A percentile compares a stretch with the other conserved stretches of the same genome.
These are phyloP conservation scores for Aspergillus sparsus DNA, from an alignment of 495 filamentous ascomycete species.

Conservation along the genomic window DNA sequence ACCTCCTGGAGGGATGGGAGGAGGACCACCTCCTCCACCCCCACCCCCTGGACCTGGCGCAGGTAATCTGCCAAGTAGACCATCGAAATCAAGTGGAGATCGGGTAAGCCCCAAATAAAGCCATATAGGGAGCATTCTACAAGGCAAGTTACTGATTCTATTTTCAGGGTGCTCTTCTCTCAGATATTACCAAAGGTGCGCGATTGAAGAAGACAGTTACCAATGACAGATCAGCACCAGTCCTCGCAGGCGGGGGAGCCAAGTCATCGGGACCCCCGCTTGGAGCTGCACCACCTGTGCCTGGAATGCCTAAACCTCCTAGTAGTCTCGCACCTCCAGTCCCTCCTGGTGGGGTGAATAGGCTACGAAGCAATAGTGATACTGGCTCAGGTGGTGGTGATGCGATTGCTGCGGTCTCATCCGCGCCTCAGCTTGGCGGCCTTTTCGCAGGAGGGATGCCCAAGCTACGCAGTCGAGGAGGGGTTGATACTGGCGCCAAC, in stretches of 20 bases:
- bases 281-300: slow-evolving; percentile 79
- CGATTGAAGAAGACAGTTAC: slow-evolving; percentile 83
- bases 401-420: slow-evolving; percentile 42
- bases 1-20: slow-evolving; percentile 62
- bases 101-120: slow-evolving; percentile 49
- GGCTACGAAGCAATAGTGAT: slow-evolving; percentile 84
- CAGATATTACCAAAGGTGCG: slow-evolving; percentile 83
- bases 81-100: slow-evolving; percentile 50
- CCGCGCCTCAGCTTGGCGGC: slow-evolving; percentile 81
- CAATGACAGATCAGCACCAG: slow-evolving; percentile 90
- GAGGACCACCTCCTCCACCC: slow-evolving; percentile 70
- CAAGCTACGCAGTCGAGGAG: slow-evolving; percentile 85
- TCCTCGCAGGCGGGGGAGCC: slow-evolving; percentile 57
- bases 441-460: slow-evolving; percentile 95
- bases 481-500: slow-evolving; percentile 85
- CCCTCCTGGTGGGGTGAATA: slow-evolving; percentile 56
- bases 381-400: slow-evolving; percentile 48
- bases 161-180: slow-evolving; percentile 77
- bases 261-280: slow-evolving; percentile 59
- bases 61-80: slow-evolving; percentile 48
- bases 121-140: background rate
- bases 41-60: slow-evolving; percentile 34
- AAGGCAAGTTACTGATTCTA: slow-evolving; percentile 34
- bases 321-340: slow-evolving; percentile 75
- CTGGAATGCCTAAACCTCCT: slow-evolving; percentile 62